A percentile compares a stretch with the other conserved stretches of the same genome.
phyloP scores from a whole-genome alignment of 2,329 filamentous ascomycete genomes.

The Didymella exigua region DNA sequence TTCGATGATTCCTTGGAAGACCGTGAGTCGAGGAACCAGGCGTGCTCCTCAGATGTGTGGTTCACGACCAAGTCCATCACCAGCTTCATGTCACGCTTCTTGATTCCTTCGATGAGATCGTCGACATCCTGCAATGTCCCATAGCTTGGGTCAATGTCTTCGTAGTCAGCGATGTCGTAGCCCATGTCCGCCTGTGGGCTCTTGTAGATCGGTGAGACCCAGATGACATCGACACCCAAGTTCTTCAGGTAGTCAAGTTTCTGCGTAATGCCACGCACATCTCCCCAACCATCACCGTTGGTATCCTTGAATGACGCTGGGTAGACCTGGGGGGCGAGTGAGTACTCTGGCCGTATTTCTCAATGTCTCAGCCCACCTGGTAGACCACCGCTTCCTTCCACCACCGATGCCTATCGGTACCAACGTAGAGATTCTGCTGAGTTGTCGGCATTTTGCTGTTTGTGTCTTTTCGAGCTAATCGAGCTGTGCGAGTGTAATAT shows the following conservation, averaged over 20 bases:
- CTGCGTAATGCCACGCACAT: constrained; percentile 62
- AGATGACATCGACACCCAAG: constrained; percentile 51
- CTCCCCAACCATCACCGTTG: constrained; percentile 61
- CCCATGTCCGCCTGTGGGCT: constrained; percentile 54
- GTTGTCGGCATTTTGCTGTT: constrained; percentile 1
- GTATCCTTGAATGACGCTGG: constrained; percentile 65
- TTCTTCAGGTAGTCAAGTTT: constrained; percentile 62
- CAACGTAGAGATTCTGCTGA: constrained; percentile 33
- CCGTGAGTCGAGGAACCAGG: constrained; percentile 63
- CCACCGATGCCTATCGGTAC: constrained; percentile 52
- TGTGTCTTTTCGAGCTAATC: neutral
- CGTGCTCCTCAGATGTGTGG: constrained; percentile 53
- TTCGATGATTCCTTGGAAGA: constrained; percentile 55
- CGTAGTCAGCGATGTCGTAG: constrained; percentile 51
- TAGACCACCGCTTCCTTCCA: constrained; percentile 68
- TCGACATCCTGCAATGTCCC: constrained; percentile 49
- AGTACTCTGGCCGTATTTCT: neutral
- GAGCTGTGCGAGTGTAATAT: neutral
- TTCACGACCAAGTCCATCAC: constrained; percentile 52
- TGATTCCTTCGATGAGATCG: constrained; percentile 44
- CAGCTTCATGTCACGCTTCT: constrained; percentile 47
- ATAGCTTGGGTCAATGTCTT: constrained; percentile 48
- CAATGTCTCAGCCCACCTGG: constrained; percentile 44
- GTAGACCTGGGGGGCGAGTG: constrained; percentile 53
- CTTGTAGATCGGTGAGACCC: constrained; percentile 52